Conservation (phyloP, 1,139 yeast genomes). For the Taphrina pruni region DNA sequence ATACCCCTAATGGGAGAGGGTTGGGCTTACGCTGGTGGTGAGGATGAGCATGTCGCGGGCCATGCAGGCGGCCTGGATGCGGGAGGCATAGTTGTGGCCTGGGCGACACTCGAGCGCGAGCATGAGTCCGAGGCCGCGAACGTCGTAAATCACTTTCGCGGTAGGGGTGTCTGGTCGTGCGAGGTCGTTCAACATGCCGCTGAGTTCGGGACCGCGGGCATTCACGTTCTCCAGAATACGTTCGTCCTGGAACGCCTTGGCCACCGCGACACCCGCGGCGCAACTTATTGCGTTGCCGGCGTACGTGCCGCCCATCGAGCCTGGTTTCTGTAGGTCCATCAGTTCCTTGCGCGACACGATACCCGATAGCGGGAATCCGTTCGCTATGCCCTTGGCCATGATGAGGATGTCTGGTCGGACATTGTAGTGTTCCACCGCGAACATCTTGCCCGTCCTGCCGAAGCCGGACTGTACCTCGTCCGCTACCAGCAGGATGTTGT, state of each 20-base stretch:
- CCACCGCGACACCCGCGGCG: constrained; percentile 76
- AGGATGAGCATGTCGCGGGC: constrained; percentile 80
- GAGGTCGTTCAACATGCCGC: constrained; percentile 61
- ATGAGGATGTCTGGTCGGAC: constrained; percentile 95
- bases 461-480: constrained; percentile 98
- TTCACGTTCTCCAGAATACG: constrained; percentile 66
- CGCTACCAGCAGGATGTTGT: constrained; percentile 79
- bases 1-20: background rate
- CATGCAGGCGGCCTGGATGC: constrained; percentile 51
- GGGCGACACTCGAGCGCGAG: constrained; percentile 80
- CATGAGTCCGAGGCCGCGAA: constrained; percentile 87
- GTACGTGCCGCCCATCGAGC: constrained; percentile 97
- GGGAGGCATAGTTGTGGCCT: constrained; percentile 54
- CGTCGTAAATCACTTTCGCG: constrained; percentile 65
- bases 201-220: constrained; percentile 49
- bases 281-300: constrained; percentile 96
- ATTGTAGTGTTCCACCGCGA: constrained; percentile 86
- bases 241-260: constrained; percentile 67
- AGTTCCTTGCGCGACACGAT: constrained; percentile 82
- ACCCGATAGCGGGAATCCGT: constrained; percentile 96
- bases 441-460: constrained; percentile 86
- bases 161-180: constrained; percentile 55
- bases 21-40: constrained; percentile 59
- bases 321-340: constrained; percentile 73
- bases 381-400: constrained; percentile 93